phyloP scores from a whole-genome alignment of 371 early-diverging fungal genomes.

The Nosema muscidifuracis region DNA sequence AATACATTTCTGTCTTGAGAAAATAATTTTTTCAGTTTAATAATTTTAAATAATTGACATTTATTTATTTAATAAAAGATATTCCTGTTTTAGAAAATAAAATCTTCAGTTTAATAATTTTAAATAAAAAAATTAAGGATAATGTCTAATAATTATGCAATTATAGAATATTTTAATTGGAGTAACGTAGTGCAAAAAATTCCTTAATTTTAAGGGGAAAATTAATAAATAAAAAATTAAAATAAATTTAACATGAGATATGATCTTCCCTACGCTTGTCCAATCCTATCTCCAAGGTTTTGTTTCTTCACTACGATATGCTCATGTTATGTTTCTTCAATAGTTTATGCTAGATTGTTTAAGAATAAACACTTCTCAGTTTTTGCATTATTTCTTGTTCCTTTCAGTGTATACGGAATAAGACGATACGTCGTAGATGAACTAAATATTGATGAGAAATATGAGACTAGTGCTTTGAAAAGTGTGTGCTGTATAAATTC shows the following conservation, averaged over 20 bases:
- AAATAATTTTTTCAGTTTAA: too few relatives aligned
- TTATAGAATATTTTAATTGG: too few relatives aligned
- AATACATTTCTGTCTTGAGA: too few relatives aligned
- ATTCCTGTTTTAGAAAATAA: too few relatives aligned
- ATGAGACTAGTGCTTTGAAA: conserved; percentile 35
- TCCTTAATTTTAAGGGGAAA: too few relatives aligned
- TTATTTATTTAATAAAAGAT: too few relatives aligned
- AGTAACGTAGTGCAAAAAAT: too few relatives aligned
- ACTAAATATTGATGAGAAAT: conserved; percentile 18
- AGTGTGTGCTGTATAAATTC: conserved; percentile 40
- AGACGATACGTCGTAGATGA: conserved; percentile 36
- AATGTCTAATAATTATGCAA: too few relatives aligned
- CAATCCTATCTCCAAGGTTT: conserved; percentile 23
- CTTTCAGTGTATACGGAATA: conserved; percentile 49
- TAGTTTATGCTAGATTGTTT: conserved; percentile 40
- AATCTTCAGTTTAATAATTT: too few relatives aligned
- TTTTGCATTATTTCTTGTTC: conserved; percentile 39
- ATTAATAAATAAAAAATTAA: too few relatives aligned
- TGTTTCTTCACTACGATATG: conserved; percentile 33
- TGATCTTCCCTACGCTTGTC: conserved; percentile 44
- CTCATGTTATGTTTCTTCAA: conserved; percentile 37
- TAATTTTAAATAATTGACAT: too few relatives aligned
- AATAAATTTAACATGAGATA: conserved; percentile 7
- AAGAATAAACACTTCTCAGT: conserved; percentile 23
- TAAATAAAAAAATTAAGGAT: too few relatives aligned